These are phyloP conservation scores for Aspergillus viridinutans DNA, from an alignment of 2,329 filamentous ascomycete species.

Conservation along the genomic window DNA sequence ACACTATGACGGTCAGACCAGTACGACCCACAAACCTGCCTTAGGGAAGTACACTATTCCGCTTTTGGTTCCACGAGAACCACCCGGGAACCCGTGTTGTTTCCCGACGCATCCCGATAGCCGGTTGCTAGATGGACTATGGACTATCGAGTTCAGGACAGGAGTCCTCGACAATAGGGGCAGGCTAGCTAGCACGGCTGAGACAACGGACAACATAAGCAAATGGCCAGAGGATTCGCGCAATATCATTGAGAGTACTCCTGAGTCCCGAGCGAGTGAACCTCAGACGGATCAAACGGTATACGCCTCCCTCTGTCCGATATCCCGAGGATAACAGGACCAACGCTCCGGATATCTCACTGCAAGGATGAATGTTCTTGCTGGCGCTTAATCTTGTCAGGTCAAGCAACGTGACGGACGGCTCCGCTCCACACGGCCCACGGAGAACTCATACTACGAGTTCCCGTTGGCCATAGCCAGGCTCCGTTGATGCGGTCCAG, in stretches of 20 bases:
- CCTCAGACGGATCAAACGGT: neutral
- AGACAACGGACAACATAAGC: neutral
- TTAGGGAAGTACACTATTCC: neutral
- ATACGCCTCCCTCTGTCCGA: constrained; percentile 2
- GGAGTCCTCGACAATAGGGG: no score
- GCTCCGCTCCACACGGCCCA: neutral
- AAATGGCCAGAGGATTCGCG: neutral
- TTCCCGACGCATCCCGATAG: constrained; percentile 2
- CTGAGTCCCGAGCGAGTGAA: neutral
- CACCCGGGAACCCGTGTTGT: constrained; percentile 2
- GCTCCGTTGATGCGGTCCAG: constrained; percentile 6
- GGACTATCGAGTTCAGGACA: neutral
- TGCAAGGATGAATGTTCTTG: neutral
- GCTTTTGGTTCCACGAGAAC: neutral
- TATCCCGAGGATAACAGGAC: constrained; percentile 6
- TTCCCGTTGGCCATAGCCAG: constrained; percentile 5
- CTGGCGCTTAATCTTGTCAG: neutral
- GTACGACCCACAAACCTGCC: neutral
- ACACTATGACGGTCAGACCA: neutral
- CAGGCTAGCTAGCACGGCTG: neutral
- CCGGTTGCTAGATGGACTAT: neutral
- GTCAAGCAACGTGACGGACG: neutral
- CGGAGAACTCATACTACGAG: constrained; percentile 3
- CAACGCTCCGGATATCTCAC: neutral
- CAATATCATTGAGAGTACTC: neutral